Conservation (phyloP, 2,329 filamentous ascomycete genomes). For the Chrysoporthe austroafricana region DNA sequence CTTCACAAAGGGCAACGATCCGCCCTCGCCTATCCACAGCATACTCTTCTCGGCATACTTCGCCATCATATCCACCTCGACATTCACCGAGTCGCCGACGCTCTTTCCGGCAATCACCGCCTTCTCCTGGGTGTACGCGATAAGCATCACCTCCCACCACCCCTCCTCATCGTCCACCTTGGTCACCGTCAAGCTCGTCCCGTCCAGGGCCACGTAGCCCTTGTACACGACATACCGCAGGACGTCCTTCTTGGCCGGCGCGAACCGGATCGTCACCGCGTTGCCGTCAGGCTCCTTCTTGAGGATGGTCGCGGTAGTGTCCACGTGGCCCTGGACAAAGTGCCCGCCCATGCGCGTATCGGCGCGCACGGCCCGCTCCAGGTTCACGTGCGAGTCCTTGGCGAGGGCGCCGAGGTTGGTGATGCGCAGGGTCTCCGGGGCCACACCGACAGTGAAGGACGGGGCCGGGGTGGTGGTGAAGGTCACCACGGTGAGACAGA, state of each 20-base stretch:
- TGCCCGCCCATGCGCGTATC: constrained; percentile 96
- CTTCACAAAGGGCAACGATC: constrained; percentile 63
- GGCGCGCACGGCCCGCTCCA: constrained; percentile 90
- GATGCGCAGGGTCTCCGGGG: constrained; percentile 92
- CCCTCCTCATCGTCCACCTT: constrained; percentile 77
- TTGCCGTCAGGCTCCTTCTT: constrained; percentile 82
- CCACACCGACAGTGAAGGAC: constrained; percentile 88
- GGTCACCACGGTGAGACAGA: constrained; percentile 84
- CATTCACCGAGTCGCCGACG: constrained; percentile 80
- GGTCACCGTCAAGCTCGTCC: constrained; percentile 91
- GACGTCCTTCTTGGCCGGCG: constrained; percentile 69
- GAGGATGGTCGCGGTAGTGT: constrained; percentile 79
- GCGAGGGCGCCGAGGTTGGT: constrained; percentile 86
- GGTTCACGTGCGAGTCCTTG: constrained; percentile 74
- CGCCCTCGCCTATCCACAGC: constrained; percentile 68
- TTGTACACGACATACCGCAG: constrained; percentile 93
- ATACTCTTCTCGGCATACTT: constrained; percentile 93
- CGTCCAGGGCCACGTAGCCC: constrained; percentile 92
- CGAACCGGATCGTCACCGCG: constrained; percentile 83
- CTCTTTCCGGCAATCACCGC: constrained; percentile 81
- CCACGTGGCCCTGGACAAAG: constrained; percentile 97
- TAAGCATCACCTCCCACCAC: constrained; percentile 97
- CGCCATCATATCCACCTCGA: constrained; percentile 87
- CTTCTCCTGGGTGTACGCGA: constrained; percentile 93
- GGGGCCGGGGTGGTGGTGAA: constrained; percentile 45